Evolutionary conservation across 108 stramenopile species (phyloP), one percentile per base, ranked within the genome.

Genomic region (Stephanodiscus minutulus): DNA sequence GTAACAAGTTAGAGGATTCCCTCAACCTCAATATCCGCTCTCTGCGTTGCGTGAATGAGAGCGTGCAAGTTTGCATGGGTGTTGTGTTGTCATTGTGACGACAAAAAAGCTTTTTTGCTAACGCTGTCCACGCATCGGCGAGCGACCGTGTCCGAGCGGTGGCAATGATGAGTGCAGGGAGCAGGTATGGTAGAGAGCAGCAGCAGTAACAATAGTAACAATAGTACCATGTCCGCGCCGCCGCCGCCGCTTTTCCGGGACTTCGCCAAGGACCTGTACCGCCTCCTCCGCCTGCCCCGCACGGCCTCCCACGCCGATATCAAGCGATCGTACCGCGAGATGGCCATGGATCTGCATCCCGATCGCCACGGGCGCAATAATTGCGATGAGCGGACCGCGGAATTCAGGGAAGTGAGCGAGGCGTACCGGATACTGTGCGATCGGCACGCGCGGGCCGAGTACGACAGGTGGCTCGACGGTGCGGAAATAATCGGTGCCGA

Each of bases 291-390:
- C 33, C 66, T 82, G 33, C 63, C 72, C 50, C 83, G 89, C 64
- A 82, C 79, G 12, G 87, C 93, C 7, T 83, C 93, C 20, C 73
- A 72, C 22, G 36, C 50, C 28, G 89, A 94, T 81, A 91, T 94
- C 68, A 91, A 92, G 55, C 76, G 81, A 39, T 79, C 89, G 28
- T 94, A 94, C 58, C 83, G 87, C 50, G 74, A 80, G 72, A 72
- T 94, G 24, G 93, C 91, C 9, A 54, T 94, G 41, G 35, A 65
- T 9, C 58, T 88, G 13, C 93, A 94, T 73, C 93, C 93, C 44
- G 93, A 94, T 66, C 79, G 85, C 37, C 80, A 85, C 57, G 88
- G 87, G 5, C 76, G 77, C 55, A n/a, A n/a, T n/a, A n/a, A n/a
- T n/a, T n/a, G 56, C 66, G n/a, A 60, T 57, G n/a, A n/a, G 12